These are phyloP conservation scores for Rhododendron simsii DNA, from an alignment of 148 eudicot species.

Conservation along the genomic window DNA sequence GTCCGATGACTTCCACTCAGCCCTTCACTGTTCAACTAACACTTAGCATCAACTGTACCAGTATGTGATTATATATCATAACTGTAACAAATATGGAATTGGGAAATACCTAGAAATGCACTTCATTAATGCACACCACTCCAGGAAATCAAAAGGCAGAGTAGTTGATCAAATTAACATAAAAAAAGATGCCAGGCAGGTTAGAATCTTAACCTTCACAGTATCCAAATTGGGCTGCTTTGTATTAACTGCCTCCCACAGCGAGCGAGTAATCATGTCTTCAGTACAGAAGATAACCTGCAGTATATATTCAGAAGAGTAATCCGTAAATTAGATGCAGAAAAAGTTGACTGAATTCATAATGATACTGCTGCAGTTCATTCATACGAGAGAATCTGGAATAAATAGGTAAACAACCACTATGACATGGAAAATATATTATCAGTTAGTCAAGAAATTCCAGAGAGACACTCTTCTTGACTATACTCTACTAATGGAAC, in stretches of 20 bases:
- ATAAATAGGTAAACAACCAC: not conserved
- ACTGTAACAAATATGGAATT: not conserved
- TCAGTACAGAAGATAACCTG: constrained; percentile 77
- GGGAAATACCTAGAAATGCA: not conserved
- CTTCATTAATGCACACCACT: not conserved
- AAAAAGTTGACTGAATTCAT: not conserved
- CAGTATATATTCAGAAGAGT: not conserved
- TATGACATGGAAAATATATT: not conserved
- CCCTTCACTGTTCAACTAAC: not conserved
- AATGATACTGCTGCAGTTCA: not conserved
- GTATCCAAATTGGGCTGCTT: constrained; percentile 45
- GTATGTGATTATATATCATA: not conserved
- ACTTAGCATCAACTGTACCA: not conserved
- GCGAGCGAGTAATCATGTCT: constrained; percentile 70
- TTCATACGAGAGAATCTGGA: not conserved
- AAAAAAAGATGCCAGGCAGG: not conserved
- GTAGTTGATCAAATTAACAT: not conserved
- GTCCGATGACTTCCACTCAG: not conserved
- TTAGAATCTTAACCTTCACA: constrained; percentile 39
- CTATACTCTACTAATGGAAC: not conserved
- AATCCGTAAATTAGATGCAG: not conserved
- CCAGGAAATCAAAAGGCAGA: not conserved
- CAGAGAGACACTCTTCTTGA: not conserved
- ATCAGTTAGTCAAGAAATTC: not conserved
- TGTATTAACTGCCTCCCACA: constrained; percentile 73